These are phyloP conservation scores for Saccharomyces hybrid DNA, from an alignment of 1,139 yeast species.

Conservation along the genomic window DNA sequence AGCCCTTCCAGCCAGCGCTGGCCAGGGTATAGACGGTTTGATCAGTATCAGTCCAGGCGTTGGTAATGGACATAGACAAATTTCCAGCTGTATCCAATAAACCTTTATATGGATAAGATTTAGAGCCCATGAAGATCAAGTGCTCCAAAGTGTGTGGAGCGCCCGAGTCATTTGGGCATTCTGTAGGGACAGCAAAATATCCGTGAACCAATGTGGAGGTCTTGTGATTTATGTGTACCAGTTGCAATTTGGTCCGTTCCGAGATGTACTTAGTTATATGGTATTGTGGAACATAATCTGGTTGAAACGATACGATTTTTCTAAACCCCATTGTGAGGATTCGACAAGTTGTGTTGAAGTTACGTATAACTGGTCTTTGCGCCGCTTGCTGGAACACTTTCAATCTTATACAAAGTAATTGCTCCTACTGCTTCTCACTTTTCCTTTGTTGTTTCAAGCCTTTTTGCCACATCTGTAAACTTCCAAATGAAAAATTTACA, in stretches of 20 bases:
- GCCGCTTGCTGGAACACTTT: not conserved
- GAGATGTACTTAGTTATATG: conserved; percentile 30
- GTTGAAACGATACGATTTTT: conserved; percentile 28
- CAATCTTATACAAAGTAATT: not conserved
- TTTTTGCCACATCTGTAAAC: not conserved
- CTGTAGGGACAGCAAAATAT: conserved; percentile 91
- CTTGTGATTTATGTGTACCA: conserved; percentile 61
- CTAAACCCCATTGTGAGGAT: conserved; percentile 19
- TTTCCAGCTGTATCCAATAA: conserved; percentile 82
- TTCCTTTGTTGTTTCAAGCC: not conserved
- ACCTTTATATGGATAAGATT: conserved; percentile 86
- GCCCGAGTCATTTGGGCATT: conserved; percentile 79
- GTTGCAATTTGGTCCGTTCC: conserved; percentile 68
- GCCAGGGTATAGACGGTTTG: conserved; percentile 72
- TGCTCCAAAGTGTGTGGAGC: conserved; percentile 96
- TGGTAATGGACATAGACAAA: conserved; percentile 76
- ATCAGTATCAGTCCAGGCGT: conserved; percentile 97
- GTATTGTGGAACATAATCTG: conserved; percentile 33
- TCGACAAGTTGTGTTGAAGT: conserved; percentile 3
- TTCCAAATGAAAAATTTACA: not conserved
- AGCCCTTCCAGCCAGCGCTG: too few relatives aligned
- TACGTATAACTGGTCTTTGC: conserved; percentile 1
- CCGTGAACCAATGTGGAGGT: conserved; percentile 90
- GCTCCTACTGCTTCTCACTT: not conserved
- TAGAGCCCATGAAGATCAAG: conserved; percentile 88